phyloP scores from a whole-genome alignment of 2,329 filamentous ascomycete genomes.

The Chalara sp. region DNA sequence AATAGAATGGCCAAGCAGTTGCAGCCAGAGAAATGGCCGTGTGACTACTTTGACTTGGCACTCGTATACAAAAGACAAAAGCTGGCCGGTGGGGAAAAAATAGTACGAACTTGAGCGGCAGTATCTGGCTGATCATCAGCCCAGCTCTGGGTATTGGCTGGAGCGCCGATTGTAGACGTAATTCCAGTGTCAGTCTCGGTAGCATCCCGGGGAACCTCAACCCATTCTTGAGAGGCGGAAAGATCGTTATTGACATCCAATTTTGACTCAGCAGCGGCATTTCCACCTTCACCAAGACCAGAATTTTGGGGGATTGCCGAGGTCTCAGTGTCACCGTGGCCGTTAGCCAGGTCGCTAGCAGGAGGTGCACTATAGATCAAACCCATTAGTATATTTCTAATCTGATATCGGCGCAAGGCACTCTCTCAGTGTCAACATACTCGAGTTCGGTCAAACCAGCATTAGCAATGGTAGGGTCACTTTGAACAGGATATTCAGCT shows the following conservation, averaged over 20 bases:
- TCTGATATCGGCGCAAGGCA: no score
- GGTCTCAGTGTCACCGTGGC: slow-evolving; percentile 33
- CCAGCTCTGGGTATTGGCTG: slow-evolving; percentile 64
- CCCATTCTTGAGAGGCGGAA: slow-evolving; percentile 28
- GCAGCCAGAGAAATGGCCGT: neutral
- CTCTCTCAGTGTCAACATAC: neutral
- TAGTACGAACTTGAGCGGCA: slow-evolving; percentile 33
- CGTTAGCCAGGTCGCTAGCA: slow-evolving; percentile 34
- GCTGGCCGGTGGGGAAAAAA: slow-evolving; percentile 9
- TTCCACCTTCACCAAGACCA: slow-evolving; percentile 44
- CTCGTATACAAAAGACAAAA: neutral
- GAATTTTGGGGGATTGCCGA: slow-evolving; percentile 41
- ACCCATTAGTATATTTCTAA: no score
- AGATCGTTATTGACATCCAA: slow-evolving; percentile 46
- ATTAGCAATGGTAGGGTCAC: slow-evolving; percentile 62
- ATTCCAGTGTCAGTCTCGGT: slow-evolving; percentile 66
- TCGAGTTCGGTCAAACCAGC: slow-evolving; percentile 64
- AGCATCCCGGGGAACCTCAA: slow-evolving; percentile 65
- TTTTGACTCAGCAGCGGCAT: slow-evolving; percentile 56
- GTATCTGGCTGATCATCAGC: slow-evolving; percentile 69
- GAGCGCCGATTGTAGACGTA: slow-evolving; percentile 46
- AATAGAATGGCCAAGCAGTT: no score
- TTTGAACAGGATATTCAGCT: slow-evolving; percentile 33
- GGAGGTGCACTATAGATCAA: slow-evolving; percentile 26
- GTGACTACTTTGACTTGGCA: neutral